Base-by-base conservation (phyloP, 1,139 yeast genomes). In the Maudiozyma humilis region DNA sequence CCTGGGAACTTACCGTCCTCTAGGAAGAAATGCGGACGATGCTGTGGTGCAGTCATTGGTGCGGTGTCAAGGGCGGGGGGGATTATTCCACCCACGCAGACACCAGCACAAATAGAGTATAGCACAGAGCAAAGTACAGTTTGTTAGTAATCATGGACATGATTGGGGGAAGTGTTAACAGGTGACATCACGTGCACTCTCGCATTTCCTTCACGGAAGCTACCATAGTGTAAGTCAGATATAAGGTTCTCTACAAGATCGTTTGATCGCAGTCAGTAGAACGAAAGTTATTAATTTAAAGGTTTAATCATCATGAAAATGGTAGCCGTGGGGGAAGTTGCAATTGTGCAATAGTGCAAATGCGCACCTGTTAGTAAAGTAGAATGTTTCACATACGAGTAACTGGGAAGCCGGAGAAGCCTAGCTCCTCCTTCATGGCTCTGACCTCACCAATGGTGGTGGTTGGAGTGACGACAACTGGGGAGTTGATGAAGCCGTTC, bases 311-410 rank as follows among this genome's bases (percentile, higher is more conserved):
- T 85, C 94, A 82, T 66, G 16, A 42, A 20, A 35, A 35, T 15
- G 8, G 16, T 39, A 39, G 30, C 34, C 15, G 1, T 8, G 30
- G 41, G 34, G 34, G 47, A 29, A 44, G 31, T 35, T 23, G 20
- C 15, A 25, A 32, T 33, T 27, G 14, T 29, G n/a, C n/a, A n/a
- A n/a, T n/a, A n/a, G n/a, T n/a, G n/a, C n/a, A n/a, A n/a, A n/a
- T n/a, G n/a, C n/a, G n/a, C n/a, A n/a, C n/a, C n/a, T n/a, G n/a
- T n/a, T n/a, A 27, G 25, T n/a, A n/a, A n/a, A n/a, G n/a, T n/a
- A n/a, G n/a, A n/a, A n/a, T n/a, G n/a, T n/a, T n/a, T 25, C 55
- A 88, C 98, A 75, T 86, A 91, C 97, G 96, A 70, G 98, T 93
- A 64, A 91, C 95, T 57, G 98, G 98, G 82, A 88, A 91, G 45